Base-by-base conservation (phyloP, 225 moss, liverwort and hornwort species). In the Pleurozium schreberi region DNA sequence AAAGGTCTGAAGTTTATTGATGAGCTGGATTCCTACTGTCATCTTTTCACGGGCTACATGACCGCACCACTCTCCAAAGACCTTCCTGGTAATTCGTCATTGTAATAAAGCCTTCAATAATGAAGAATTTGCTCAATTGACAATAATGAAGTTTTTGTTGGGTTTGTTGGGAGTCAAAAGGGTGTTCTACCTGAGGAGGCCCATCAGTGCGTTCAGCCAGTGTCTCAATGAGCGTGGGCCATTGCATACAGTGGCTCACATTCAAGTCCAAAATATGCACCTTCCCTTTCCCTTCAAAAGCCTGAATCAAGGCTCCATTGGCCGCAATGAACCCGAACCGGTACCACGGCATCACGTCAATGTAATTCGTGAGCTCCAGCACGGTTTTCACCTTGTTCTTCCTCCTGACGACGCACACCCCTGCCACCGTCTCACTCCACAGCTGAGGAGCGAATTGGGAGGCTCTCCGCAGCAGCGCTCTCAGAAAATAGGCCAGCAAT, bases 1-100 rank as follows among this genome's bases (percentile, higher is more conserved):
- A 71, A 40, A 97, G 98, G 97, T 69, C 91, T 94, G 42, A 96
- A 95, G 80, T 99, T 97, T 82, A 89, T 85, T 23, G 91, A 96
- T 43, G 96, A 97, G 88, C 90, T 99, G 70, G 97, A 99, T 88
- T 96, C 96, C 49, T 99, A 97, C 45, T 96, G 97, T 40, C 99
- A 99, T 79, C 95, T 99, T 40, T 96, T 96, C 75, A 82, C 73
- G 80, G 99, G 97, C 57, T 99, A 96, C 83, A 96, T 96, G 93
- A 90, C 77, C 11, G 93, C 96, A 63, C 93, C 96, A 6, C 92
- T 99, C 40, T 94, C 96, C 28, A 94, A 95, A 87, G 99, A 99
- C 75, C 96, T 95, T 78, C 84, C 93, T 93, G 99, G 99, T 97
- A 90, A 20, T 58, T 27, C 33, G 27, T 43, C 40, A 75, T 64